Evolutionary conservation across 2,329 filamentous ascomycete genomes (phyloP).

Genomic region (Paramyrothecium roridum): DNA sequence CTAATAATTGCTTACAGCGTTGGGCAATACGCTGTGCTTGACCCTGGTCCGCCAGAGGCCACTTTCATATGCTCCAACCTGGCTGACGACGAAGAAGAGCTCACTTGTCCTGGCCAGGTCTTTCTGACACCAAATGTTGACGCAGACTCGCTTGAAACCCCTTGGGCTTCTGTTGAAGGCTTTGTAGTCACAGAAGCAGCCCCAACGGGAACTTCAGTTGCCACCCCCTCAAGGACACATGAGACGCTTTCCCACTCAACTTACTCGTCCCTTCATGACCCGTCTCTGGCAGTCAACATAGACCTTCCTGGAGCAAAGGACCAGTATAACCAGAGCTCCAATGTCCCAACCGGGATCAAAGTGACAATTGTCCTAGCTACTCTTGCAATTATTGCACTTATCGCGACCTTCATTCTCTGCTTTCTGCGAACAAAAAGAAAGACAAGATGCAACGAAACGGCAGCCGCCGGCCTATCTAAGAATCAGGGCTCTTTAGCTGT

Average conservation of each 20-base stretch:
- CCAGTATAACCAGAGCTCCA: conserved; percentile 1
- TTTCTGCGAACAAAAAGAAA: conserved; percentile 23
- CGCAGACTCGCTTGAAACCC: background rate
- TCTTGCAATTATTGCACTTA: conserved; percentile 31
- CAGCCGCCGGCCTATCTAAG: conserved; percentile 11
- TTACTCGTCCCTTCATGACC: conserved; percentile 10
- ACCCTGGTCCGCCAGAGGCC: conserved; percentile 20
- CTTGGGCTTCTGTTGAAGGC: background rate
- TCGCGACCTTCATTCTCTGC: conserved; percentile 33
- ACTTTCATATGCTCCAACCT: conserved; percentile 15
- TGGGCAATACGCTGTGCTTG: conserved; percentile 17
- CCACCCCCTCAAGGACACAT: background rate
- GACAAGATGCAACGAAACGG: conserved; percentile 1
- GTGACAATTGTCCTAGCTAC: conserved; percentile 42
- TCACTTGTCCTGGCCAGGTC: background rate
- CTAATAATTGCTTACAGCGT: conserved; percentile 14
- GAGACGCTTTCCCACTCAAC: background rate
- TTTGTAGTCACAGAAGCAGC: background rate
- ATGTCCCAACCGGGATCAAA: conserved; percentile 36
- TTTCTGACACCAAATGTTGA: background rate
- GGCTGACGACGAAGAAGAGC: background rate
- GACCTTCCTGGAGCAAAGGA: conserved; percentile 7
- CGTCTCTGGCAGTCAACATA: conserved; percentile 12
- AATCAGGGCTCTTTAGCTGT: conserved; percentile 12
- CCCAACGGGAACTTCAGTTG: background rate